Conservation (phyloP, 106 monocot species). For the Apostasia shenzhenica region DNA sequence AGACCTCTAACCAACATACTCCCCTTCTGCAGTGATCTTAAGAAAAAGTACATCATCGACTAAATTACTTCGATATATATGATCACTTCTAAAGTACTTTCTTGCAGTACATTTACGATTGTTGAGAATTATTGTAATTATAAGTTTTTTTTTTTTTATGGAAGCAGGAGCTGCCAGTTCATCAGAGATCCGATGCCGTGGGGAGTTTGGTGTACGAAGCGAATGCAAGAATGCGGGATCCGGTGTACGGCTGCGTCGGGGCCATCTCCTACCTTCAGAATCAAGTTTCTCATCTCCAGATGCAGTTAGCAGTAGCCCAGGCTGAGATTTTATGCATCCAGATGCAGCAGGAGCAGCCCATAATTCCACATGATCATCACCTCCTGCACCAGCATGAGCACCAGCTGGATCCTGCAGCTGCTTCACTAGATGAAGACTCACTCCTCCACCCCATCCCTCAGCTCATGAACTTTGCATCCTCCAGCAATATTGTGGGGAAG, state of each 20-base stretch:
- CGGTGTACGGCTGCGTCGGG: constrained; percentile 77
- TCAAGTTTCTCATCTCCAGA: constrained; percentile 79
- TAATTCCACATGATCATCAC: constrained; percentile 3
- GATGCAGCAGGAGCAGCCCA: constrained; percentile 50
- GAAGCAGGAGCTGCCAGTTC: constrained; percentile 57
- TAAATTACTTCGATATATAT: no score
- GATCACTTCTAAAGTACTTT: no score
- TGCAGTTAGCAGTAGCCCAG: constrained; percentile 83
- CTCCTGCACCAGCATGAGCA: constrained; percentile 10
- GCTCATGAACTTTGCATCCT: constrained; percentile 37
- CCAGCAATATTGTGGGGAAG: constrained; percentile 38
- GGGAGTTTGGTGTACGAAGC: constrained; percentile 90
- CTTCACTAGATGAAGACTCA: constrained; percentile 9
- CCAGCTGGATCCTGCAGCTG: neutral
- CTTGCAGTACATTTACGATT: neutral
- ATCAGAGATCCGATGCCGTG: constrained; percentile 76
- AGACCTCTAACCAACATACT: no score
- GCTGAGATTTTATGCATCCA: constrained; percentile 71
- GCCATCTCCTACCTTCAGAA: constrained; percentile 73
- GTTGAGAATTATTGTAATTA: neutral
- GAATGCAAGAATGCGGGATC: constrained; percentile 67
- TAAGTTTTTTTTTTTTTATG: neutral
- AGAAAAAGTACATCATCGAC: no score
- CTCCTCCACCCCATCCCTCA: constrained; percentile 17
- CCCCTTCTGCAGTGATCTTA: no score